Base-by-base conservation (phyloP, 23 red algal genomes). In the Pyropia haitanensis region DNA sequence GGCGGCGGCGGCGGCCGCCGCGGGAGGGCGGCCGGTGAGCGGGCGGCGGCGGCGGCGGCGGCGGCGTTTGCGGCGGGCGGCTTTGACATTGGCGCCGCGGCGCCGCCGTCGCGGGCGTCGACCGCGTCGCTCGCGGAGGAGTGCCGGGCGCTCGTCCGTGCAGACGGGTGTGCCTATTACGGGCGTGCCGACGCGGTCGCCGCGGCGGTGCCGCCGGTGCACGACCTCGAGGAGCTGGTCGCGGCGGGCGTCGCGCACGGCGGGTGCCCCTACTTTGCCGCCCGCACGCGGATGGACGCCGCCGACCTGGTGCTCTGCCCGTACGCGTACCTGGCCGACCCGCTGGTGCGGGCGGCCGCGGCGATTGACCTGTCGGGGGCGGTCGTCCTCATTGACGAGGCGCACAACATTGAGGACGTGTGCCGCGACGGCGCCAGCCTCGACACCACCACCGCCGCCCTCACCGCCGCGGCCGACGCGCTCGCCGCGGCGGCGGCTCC, bases 301-400 rank as follows among this genome's bases (percentile, higher is more conserved):
- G 89, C 89, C 18, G 77, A 95, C 51, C 71, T 95, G 17, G 66
- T 95, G 51, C 72, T 95, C 25, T 95, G 80, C 64, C 89, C 89
- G 5, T 87, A 95, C 34, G 76, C 63, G 20, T 95, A 83, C 49
- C 75, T 95, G 44, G 62, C 86, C 22, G 80, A 95, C 61, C 75
- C 74, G 8, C 51, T 86, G 27, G 61, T 81, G 39, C 30, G 81
- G 53, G 56, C 64, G 60, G 73, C 66, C 3, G 60, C 71, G 46
- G 77, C 64, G 7, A 83, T 95, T 22, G 68, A 93, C 25, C 56
- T 93, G 17, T 49, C 31, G 17, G 80, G 78, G 17, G 76, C 82
- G 51, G 54, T 95, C 9, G 63, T 87, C 0, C 87, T 95, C 29
- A 56, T 95, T 29, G 81, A 95, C 50, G 89, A 95, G 60, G 89